A percentile compares a stretch with the other conserved stretches of the same genome.
Evolutionary conservation across 2,329 filamentous ascomycete genomes (phyloP).

Genomic region (Diaporthe sp.): DNA sequence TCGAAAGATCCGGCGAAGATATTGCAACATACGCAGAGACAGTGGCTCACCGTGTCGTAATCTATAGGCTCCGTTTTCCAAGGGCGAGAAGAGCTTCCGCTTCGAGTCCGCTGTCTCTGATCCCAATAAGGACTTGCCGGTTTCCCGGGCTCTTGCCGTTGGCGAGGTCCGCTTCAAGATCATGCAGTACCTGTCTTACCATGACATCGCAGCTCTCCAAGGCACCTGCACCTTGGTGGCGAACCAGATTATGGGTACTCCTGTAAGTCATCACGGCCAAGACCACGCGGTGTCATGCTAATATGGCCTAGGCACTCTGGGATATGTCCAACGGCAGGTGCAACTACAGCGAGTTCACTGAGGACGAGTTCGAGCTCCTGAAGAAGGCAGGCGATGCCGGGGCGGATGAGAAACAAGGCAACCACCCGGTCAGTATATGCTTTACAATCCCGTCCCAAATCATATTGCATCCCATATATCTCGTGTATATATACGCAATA

Average conservation of each 20-base stretch:
- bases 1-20: no score
- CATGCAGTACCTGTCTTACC: conserved; percentile 19
- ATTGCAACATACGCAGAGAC: neutral
- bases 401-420: neutral
- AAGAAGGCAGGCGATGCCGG: conserved; percentile 17
- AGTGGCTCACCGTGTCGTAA: neutral
- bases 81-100: neutral
- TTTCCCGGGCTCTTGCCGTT: neutral
- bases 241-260: neutral
- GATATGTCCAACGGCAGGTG: neutral
- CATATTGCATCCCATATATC: neutral
- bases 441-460: no score
- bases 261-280: neutral
- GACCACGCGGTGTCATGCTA: neutral
- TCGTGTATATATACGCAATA: no score
- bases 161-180: conserved; percentile 2
- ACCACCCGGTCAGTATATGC: neutral
- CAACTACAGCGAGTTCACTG: conserved; percentile 30
- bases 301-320: conserved; percentile 21
- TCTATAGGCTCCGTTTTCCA: neutral
- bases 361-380: conserved; percentile 10
- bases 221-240: conserved; percentile 1
- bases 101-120: neutral
- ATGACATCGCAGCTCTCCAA: conserved; percentile 28
- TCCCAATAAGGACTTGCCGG: neutral